A percentile compares a stretch with the other conserved stretches of the same genome.
phyloP scores from a whole-genome alignment of 1,139 yeast genomes.

The Spencermartinsiella ligniputridi region DNA sequence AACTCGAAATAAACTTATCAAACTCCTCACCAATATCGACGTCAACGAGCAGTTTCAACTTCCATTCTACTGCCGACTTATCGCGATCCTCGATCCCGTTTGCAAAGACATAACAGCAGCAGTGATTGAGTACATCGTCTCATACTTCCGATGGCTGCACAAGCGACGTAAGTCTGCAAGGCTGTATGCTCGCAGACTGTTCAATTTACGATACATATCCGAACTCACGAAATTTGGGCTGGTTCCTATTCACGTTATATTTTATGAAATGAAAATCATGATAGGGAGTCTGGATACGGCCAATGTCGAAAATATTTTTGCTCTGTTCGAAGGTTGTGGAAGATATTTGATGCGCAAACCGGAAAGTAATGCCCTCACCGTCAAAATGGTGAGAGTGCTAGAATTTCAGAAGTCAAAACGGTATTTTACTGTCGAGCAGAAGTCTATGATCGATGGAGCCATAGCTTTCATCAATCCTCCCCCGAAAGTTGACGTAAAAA shows the following conservation, averaged over 20 bases:
- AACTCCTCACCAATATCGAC: slow-evolving; percentile 43
- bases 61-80: slow-evolving; percentile 58
- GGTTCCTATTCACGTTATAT: slow-evolving; percentile 65
- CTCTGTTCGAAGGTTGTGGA: slow-evolving; percentile 72
- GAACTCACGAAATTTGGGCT: slow-evolving; percentile 76
- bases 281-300: slow-evolving; percentile 23
- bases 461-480: slow-evolving; percentile 62
- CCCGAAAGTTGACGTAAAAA: slow-evolving; percentile 26
- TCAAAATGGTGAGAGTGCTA: slow-evolving; percentile 57
- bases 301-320: slow-evolving; percentile 28
- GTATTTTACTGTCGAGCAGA: slow-evolving; percentile 51
- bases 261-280: slow-evolving; percentile 63
- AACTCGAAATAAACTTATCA: slow-evolving; percentile 56
- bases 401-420: slow-evolving; percentile 48
- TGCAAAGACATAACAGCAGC: slow-evolving; percentile 54
- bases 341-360: slow-evolving; percentile 58
- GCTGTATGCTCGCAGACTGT: slow-evolving; percentile 36
- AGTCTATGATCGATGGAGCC: slow-evolving; percentile 57
- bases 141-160: slow-evolving; percentile 25
- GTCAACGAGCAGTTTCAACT: slow-evolving; percentile 28
- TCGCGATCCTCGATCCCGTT: slow-evolving; percentile 52
- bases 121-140: slow-evolving; percentile 52
- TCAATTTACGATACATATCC: slow-evolving; percentile 57
- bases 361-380: slow-evolving; percentile 57
- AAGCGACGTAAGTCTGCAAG: slow-evolving; percentile 18